Evolutionary conservation across 2,329 filamentous ascomycete genomes (phyloP), one percentile per base, ranked within the genome.

Genomic region (Colletotrichum tamarilloi): DNA sequence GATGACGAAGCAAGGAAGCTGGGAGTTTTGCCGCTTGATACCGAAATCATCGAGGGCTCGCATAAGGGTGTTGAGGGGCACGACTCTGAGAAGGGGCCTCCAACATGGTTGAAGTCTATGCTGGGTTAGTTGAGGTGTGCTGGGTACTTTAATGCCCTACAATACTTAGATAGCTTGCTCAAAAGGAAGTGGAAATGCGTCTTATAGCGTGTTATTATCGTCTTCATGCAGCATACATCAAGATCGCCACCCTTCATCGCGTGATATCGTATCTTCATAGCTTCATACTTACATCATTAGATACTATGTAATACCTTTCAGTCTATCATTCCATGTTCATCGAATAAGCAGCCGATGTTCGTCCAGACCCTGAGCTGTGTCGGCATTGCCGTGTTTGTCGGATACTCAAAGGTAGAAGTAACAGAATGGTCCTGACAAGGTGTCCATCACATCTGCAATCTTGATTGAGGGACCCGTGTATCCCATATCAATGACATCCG

Each of bases 391-490:
- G 19, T 16, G 3, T 42, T 19, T 19, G 38, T 42, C 38, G 16
- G 38, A 42, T 16, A 6, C 16, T 73, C 38, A 80, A 11, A 78
- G 72, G 52, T 80, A 82, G 35, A 79, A 80, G 62, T 81, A 81
- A 63, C 80, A 81, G 14, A 80, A 74, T 0, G 77, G 77, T 0
- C 78, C 79, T 0, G 68, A 74, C 8, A 76, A 74, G 0, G 79
- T 80, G 22, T 78, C 78, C 80, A 82, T 81, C 62, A 80, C 77
- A 7, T 80, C 73, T 8, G 69, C 67, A 55, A 82, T 79, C 11
- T 77, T 77, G 22, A 77, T 78, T 1, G 73, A 77, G 1, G 71
- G 57, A 0, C 67, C 80, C 0, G 77, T 77, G 63, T 81, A 80
- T 9, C 80, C 80, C 77, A 81, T 78, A 49, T 81, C 77, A 24